Base-by-base conservation (phyloP, 1,284 basidiomycete species). In the Coniophora puteana region DNA sequence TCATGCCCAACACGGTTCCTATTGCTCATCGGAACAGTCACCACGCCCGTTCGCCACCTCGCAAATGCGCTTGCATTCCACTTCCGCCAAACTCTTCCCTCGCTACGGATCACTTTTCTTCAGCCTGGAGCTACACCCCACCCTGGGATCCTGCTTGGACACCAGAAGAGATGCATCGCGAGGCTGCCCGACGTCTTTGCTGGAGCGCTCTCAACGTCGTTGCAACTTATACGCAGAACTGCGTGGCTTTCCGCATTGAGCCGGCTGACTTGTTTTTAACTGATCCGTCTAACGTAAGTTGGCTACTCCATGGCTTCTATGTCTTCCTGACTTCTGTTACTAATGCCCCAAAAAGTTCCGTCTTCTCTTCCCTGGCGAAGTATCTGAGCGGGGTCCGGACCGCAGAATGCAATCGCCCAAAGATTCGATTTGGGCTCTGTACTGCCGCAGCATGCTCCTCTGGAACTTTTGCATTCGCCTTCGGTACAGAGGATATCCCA, bases 361-460 rank as follows among this genome's bases (percentile, higher is more conserved):
- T 22, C 50, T 80, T 16, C 54, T 80, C 37, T 80, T 80, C 54
- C 76, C 78, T 13, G 82, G 82, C 10, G 83, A 86, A 61, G 70
- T 69, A 8, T 61, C 72, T 33, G 74, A 80, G 53, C 73, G 74
- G 41, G 57, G 53, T 55, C 40, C 70, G 58, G 46, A 61, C 49
- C 45, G 71, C 63, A 64, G 68, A 52, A 25, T 44, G 23, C 53
- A 55, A 36, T 78, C 79, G 11, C 70, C 80, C 10, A 86, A 86
- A 56, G 82, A 88, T 48, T 80, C 80, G 8, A 68, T 89, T 3
- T 88, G 84, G 83, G 85, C 83, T 0, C 66, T 89, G 24, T 85
- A 86, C 53, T 86, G 81, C 61, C 78, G 86, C 36, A 78, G 78
- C 55, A 83, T 88, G 81, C 69, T 89, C 10, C 66, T 89, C 1